These are phyloP conservation scores for Globisporangium megalacanthum DNA, from an alignment of 352 stramenopile genomes.

Conservation along the genomic window DNA sequence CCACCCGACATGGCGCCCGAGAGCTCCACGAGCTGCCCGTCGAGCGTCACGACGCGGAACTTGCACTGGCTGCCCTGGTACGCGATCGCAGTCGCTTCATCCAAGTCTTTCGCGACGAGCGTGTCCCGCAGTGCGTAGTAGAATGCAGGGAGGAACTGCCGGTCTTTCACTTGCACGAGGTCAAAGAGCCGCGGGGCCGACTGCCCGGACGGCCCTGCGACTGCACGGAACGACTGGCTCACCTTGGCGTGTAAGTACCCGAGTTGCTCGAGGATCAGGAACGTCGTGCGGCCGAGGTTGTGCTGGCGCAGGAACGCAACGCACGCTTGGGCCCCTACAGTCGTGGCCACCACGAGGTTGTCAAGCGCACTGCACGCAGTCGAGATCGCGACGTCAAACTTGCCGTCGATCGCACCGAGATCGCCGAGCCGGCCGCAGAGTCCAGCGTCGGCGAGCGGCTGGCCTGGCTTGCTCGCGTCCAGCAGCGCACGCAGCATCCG, in stretches of 20 bases:
- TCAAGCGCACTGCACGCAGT: constrained; percentile 96
- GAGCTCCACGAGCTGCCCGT: constrained; percentile 97
- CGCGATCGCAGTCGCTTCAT: constrained; percentile 87
- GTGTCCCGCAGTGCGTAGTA: constrained; percentile 97
- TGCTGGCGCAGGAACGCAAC: constrained; percentile 94
- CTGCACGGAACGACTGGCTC: constrained; percentile 52
- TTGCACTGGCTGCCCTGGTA: constrained; percentile 91
- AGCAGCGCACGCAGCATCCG: constrained; percentile 89
- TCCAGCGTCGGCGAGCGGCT: constrained; percentile 89
- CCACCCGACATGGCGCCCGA: constrained; percentile 99
- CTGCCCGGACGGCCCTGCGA: constrained; percentile 42
- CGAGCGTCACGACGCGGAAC: constrained; percentile 97
- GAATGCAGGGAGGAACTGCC: constrained; percentile 91
- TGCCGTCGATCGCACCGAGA: constrained; percentile 92
- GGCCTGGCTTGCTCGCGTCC: constrained; percentile 85
- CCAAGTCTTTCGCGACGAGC: constrained; percentile 94
- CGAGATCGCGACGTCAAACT: constrained; percentile 98
- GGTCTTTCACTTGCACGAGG: constrained; percentile 82
- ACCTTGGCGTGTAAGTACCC: constrained; percentile 71
- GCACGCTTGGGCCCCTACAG: constrained; percentile 92
- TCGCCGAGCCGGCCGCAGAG: constrained; percentile 96
- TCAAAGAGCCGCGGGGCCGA: constrained; percentile 80
- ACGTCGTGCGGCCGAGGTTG: constrained; percentile 95
- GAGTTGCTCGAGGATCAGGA: constrained; percentile 98
- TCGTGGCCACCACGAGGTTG: constrained; percentile 97